phyloP scores from a whole-genome alignment of 2,329 filamentous ascomycete genomes.

The Fusarium siculi region DNA sequence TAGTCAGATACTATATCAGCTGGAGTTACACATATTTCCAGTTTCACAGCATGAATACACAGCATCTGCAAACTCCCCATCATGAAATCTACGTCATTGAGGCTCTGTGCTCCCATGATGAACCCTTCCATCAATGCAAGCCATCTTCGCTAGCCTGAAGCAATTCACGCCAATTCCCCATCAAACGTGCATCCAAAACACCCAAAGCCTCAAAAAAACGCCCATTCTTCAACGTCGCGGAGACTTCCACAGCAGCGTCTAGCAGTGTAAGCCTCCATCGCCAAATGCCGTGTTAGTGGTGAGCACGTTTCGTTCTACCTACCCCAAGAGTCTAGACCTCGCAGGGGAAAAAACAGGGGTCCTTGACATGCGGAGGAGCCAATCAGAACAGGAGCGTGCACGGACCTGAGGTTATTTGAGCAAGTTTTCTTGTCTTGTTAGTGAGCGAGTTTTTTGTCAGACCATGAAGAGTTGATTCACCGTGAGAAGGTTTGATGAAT shows the following conservation, averaged over 20 bases:
- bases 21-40: not conserved
- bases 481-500: not conserved
- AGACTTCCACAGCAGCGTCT: not conserved
- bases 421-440: constrained; percentile 49
- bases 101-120: constrained; percentile 29
- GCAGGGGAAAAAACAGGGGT: constrained; percentile 26
- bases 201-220: not conserved
- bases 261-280: constrained; percentile 5
- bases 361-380: constrained; percentile 16
- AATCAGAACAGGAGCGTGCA: constrained; percentile 30
- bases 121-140: not conserved
- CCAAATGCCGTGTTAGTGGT: constrained; percentile 15
- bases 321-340: constrained; percentile 28
- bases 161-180: not conserved
- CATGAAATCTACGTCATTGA: constrained; percentile 40
- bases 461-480: not conserved
- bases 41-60: not conserved
- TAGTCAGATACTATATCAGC: not conserved
- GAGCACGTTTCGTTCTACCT: constrained; percentile 8
- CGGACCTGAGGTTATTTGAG: constrained; percentile 52
- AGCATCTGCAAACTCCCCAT: not conserved
- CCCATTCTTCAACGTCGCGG: too few relatives aligned
- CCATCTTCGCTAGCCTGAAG: not conserved
- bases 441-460: constrained; percentile 22
- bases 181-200: not conserved